phyloP scores from a whole-genome alignment of 139 green algal genomes.

The Closterium sp. region DNA sequence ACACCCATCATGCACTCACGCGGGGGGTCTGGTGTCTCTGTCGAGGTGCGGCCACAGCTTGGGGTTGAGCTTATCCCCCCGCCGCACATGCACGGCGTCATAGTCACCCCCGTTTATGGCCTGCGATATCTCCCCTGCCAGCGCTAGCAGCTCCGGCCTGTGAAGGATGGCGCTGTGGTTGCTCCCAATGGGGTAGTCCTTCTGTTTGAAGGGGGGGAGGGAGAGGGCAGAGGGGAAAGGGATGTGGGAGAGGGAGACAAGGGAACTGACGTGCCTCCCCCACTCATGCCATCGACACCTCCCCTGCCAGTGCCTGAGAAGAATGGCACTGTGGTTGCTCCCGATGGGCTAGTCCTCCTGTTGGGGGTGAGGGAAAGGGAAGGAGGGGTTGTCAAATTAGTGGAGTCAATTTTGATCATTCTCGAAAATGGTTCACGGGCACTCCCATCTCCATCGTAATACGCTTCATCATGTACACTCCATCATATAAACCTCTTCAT shows the following conservation, averaged over 20 bases:
- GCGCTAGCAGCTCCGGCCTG: neutral
- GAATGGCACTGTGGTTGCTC: neutral
- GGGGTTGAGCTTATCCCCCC: neutral
- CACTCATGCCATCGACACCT: too few species aligned
- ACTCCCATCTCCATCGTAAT: too few species aligned
- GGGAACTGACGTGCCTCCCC: too few species aligned
- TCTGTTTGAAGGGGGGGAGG: neutral
- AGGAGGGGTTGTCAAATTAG: too few species aligned
- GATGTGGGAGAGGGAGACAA: neutral
- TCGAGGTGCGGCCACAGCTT: neutral
- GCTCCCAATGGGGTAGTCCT: neutral
- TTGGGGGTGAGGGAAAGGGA: too few species aligned
- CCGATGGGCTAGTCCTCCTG: neutral
- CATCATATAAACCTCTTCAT: too few species aligned
- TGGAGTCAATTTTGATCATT: too few species aligned
- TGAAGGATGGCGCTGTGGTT: neutral
- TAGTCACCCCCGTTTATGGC: neutral
- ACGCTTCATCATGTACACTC: too few species aligned
- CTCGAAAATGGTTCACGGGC: too few species aligned
- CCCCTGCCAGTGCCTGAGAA: neutral
- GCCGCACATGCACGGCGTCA: neutral
- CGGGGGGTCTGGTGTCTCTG: neutral
- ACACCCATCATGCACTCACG: too few species aligned
- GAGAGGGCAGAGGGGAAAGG: neutral
- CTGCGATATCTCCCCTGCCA: neutral